Base-by-base conservation (phyloP, 805 yeast species). In the Wickerhamiella occidentalis region DNA sequence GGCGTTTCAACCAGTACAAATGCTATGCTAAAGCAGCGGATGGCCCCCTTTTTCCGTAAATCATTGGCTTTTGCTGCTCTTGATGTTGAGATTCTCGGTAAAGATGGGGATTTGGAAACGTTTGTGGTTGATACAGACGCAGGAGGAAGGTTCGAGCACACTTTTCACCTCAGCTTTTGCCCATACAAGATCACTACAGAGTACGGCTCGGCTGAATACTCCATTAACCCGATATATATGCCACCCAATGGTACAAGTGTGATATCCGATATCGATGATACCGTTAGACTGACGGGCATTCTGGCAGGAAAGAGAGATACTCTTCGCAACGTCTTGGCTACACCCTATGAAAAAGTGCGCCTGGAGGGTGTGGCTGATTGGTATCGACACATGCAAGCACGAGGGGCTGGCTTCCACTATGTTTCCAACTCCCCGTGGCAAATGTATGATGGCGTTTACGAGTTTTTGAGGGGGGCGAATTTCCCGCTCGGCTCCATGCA, bases 371-470 rank as follows among this genome's bases (percentile, higher is more conserved):
- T 92, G 23, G 73, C 82, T 3, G 70, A 72, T 30, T 86, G 95
- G 87, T 85, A 77, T 59, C 68, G 69, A 7, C 65, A 68, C n/a
- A 61, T 88, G 35, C 64, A 64, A 13, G 65, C 59, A 37, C 61
- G 71, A 11, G 72, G 78, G 40, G 72, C 79, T 2, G 69, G 78
- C n/a, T 78, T 90, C 59, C 95, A 88, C 63, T 94, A 90, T 62
- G 97, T 94, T 2, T 88, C 96, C 6, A 92, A 94, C 65, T 80
- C 94, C 1, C 99, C 99, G 0, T 84, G 94, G 78, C 97, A 92
- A 64, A 67, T 92, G 21, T 87, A 73, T 62, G 73, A 77, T 17
- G 70, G 77, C 6, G 74, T 84, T 15, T 57, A 66, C 21, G 76
- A 78, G 40, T 86, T 78, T 57, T 70, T 86, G 57, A 64, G 68